Conservation (phyloP, 192 early-diverging fungal genomes). For the Cetraspora pellucida region DNA sequence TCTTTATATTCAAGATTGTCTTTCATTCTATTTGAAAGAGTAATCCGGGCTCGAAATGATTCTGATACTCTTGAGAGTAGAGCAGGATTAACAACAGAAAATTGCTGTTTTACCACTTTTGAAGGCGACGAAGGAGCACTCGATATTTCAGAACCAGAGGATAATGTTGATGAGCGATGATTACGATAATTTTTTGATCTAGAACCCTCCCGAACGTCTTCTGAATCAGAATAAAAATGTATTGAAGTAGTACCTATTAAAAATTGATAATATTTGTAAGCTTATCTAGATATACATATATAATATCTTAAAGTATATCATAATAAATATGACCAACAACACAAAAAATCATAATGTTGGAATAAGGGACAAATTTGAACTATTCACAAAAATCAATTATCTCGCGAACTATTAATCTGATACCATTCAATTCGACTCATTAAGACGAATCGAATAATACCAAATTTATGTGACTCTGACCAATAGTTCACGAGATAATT, state of each 20-base stretch:
- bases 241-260: slow-evolving; percentile 18
- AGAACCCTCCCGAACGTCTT: slow-evolving; percentile 37
- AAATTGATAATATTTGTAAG: background rate
- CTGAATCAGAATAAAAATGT: slow-evolving; percentile 21
- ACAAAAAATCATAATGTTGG: too few species aligned
- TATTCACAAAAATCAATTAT: too few species aligned
- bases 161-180: slow-evolving; percentile 27
- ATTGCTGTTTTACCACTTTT: slow-evolving; percentile 2
- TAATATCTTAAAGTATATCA: background rate
- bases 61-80: slow-evolving; percentile 71
- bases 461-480: too few species aligned
- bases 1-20: slow-evolving; percentile 82
- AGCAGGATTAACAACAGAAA: slow-evolving; percentile 69
- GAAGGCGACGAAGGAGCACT: slow-evolving; percentile 24
- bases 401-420: too few species aligned
- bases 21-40: slow-evolving; percentile 65
- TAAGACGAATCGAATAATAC: too few species aligned
- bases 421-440: too few species aligned
- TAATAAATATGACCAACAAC: too few species aligned
- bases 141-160: background rate
- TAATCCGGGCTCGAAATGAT: slow-evolving; percentile 62
- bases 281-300: background rate
- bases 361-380: too few species aligned
- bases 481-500: too few species aligned
- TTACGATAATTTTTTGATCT: slow-evolving; percentile 16